A percentile compares a stretch with the other conserved stretches of the same genome.
Evolutionary conservation across 2,329 filamentous ascomycete genomes (phyloP).

Genomic region (Neocucurbitaria cava): DNA sequence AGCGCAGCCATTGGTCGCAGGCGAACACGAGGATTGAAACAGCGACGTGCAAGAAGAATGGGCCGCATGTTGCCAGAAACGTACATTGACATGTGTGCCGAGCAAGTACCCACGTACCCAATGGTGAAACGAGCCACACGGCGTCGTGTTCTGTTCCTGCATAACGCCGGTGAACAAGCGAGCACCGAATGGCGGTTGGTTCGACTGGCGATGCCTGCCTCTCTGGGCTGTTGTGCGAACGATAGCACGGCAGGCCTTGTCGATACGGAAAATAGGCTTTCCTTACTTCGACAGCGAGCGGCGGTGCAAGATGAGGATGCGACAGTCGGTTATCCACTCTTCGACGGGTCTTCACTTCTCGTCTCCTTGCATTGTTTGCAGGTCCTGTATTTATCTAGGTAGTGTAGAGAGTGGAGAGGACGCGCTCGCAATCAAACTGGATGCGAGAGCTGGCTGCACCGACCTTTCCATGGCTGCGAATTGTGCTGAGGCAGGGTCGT

Average conservation of each 20-base stretch:
- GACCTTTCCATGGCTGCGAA: conserved; percentile 4
- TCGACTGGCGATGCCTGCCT: background rate
- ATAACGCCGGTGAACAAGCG: conserved; percentile 9
- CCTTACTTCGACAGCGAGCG: conserved; percentile 10
- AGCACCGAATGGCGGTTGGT: conserved; percentile 1
- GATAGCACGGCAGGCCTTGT: conserved; percentile 4
- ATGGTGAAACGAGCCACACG: conserved; percentile 13
- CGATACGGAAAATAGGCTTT: background rate
- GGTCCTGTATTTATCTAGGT: no score
- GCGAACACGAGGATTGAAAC: conserved; percentile 15
- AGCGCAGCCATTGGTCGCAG: background rate
- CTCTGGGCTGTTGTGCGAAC: background rate
- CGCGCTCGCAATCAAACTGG: conserved; percentile 8
- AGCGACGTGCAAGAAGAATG: background rate
- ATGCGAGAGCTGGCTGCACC: conserved; percentile 10
- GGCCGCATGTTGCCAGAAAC: background rate
- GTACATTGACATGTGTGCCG: background rate
- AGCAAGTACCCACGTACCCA: no score
- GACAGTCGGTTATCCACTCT: background rate
- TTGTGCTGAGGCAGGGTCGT: conserved; percentile 11
- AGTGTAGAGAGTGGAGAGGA: conserved; percentile 1
- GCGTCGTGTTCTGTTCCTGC: conserved; percentile 6
- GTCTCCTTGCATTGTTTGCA: conserved; percentile 6
- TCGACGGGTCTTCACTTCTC: no score
- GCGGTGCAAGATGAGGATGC: conserved; percentile 11